phyloP scores from a whole-genome alignment of 2,329 filamentous ascomycete genomes.

The Pseudogymnoascus sp. region DNA sequence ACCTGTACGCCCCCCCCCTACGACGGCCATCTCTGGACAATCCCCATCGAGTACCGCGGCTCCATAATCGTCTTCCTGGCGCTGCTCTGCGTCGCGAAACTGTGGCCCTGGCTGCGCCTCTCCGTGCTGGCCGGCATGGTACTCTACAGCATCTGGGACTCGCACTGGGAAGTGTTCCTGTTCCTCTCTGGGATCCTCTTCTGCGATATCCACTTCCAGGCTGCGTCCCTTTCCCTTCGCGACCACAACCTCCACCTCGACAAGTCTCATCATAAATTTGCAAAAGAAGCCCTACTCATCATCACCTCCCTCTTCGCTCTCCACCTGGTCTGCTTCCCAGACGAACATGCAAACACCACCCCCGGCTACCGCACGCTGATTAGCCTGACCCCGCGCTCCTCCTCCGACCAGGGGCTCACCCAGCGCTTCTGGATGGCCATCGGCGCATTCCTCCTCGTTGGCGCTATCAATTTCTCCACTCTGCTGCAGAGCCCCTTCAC shows the following conservation, averaged over 20 bases:
- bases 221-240: not conserved
- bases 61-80: slow-evolving; percentile 49
- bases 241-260: not conserved
- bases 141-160: slow-evolving; percentile 49
- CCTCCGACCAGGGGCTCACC: not conserved
- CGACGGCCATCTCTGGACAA: slow-evolving; percentile 50
- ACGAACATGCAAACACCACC: slow-evolving; percentile 23
- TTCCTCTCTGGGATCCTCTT: slow-evolving; percentile 56
- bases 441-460: slow-evolving; percentile 15
- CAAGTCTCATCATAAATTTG: not conserved
- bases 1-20: not conserved
- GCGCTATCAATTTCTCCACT: slow-evolving; percentile 24
- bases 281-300: not conserved
- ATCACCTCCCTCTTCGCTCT: slow-evolving; percentile 10
- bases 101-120: slow-evolving; percentile 35
- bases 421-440: slow-evolving; percentile 16
- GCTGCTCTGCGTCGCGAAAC: not conserved
- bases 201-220: slow-evolving; percentile 53
- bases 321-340: not conserved
- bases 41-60: slow-evolving; percentile 56
- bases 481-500: slow-evolving; percentile 37
- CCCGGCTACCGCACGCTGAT: not conserved
- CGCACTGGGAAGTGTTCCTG: slow-evolving; percentile 10
- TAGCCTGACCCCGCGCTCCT: not conserved
- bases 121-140: slow-evolving; percentile 46